These are phyloP conservation scores for Trichosporon faecale DNA, from an alignment of 1,284 basidiomycete genomes.

Conservation along the genomic window DNA sequence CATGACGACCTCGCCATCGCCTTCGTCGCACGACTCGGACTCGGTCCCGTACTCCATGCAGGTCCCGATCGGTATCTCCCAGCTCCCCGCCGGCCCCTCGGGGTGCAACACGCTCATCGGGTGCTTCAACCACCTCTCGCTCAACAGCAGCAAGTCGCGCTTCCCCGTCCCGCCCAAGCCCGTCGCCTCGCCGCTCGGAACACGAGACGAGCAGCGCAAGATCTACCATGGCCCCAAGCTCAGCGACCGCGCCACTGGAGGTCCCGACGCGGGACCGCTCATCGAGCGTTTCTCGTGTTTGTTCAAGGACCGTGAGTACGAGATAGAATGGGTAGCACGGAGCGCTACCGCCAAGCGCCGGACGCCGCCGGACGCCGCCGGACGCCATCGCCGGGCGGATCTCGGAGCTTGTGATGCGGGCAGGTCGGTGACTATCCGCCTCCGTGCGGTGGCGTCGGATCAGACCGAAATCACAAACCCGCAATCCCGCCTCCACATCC, in stretches of 20 bases:
- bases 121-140: conserved; percentile 33
- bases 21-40: neutral
- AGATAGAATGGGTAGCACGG: too few species aligned
- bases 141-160: conserved; percentile 24
- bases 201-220: conserved; percentile 38
- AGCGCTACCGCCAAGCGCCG: too few species aligned
- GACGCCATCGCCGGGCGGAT: neutral
- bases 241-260: conserved; percentile 45
- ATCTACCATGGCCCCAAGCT: conserved; percentile 46
- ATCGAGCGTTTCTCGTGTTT: conserved; percentile 49
- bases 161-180: conserved; percentile 11
- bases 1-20: neutral
- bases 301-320: conserved; percentile 46
- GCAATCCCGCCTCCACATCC: neutral
- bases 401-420: neutral
- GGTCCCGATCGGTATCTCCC: conserved; percentile 27
- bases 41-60: conserved; percentile 12
- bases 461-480: neutral
- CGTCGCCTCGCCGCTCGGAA: conserved; percentile 36
- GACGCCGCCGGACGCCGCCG: too few species aligned
- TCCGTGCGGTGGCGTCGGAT: neutral
- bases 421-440: neutral
- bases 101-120: conserved; percentile 41
- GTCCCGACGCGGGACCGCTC: conserved; percentile 48
- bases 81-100: conserved; percentile 31